Conservation (phyloP, 441 rosid genomes). For the Arabidopsis lyrata region DNA sequence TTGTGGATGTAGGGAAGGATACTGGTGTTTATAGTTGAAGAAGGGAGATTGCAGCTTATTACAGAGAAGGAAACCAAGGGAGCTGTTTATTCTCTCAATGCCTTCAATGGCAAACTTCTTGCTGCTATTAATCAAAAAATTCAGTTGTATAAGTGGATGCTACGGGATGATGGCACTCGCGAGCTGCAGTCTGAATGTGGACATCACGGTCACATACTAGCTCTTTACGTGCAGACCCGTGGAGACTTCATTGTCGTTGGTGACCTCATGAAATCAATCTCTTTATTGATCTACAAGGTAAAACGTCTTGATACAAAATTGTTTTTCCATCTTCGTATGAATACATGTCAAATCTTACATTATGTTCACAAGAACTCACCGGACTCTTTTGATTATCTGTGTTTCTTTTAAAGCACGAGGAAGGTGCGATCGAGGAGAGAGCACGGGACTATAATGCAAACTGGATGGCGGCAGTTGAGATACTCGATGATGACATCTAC, state of each 20-base stretch:
- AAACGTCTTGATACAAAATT: constrained; percentile 10
- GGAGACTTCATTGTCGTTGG: constrained; percentile 98
- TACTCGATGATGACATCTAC: constrained; percentile 90
- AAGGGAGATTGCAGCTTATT: constrained; percentile 84
- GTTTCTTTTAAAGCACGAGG: constrained; percentile 73
- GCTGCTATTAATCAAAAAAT: constrained; percentile 97
- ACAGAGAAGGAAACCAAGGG: constrained; percentile 97
- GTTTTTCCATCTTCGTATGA: constrained; percentile 11
- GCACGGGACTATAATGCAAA: constrained; percentile 97
- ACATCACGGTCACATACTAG: constrained; percentile 98
- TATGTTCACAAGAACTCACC: constrained; percentile 7
- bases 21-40: constrained; percentile 87
- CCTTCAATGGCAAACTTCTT: constrained; percentile 90
- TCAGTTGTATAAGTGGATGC: constrained; percentile 96
- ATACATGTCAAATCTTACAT: constrained; percentile 1
- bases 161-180: constrained; percentile 86
- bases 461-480: constrained; percentile 98
- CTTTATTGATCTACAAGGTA: constrained; percentile 91
- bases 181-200: constrained; percentile 97
- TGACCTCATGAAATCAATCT: constrained; percentile 96
- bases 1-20: constrained; percentile 74
- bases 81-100: constrained; percentile 85
- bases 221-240: constrained; percentile 94
- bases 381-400: constrained; percentile 11
- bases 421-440: constrained; percentile 96